These are phyloP conservation scores for Globisporangium perplexum DNA, from an alignment of 352 stramenopile genomes.

Conservation along the genomic window DNA sequence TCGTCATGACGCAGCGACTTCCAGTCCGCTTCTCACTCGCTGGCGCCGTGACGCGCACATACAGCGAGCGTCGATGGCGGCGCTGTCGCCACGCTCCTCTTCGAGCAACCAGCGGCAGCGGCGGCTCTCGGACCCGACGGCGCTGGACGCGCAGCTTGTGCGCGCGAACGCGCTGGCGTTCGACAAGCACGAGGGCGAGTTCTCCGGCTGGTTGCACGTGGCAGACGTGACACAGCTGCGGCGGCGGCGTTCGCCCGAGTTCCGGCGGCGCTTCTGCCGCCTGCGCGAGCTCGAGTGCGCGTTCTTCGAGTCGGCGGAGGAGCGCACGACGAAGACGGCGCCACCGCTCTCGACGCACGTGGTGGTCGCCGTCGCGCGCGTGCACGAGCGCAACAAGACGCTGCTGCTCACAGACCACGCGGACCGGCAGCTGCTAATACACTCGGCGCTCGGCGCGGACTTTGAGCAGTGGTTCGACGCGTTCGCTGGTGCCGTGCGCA, in stretches of 20 bases:
- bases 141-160: conserved; percentile 21
- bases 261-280: conserved; percentile 29
- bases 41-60: too few species aligned
- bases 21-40: too few species aligned
- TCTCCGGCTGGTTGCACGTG: conserved; percentile 36
- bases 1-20: neutral
- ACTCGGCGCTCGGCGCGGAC: conserved; percentile 30
- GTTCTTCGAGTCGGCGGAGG: conserved; percentile 25
- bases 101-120: too few species aligned
- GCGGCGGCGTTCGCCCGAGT: conserved; percentile 5
- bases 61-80: too few species aligned
- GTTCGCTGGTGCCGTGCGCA: conserved; percentile 28
- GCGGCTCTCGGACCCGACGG: conserved; percentile 22
- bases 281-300: conserved; percentile 36
- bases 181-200: conserved; percentile 17
- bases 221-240: conserved; percentile 4
- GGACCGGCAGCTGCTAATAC: conserved; percentile 28
- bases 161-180: conserved; percentile 16
- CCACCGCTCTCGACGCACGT: conserved; percentile 24
- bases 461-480: conserved; percentile 44
- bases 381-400: conserved; percentile 43
- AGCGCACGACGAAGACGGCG: neutral
- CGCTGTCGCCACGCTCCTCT: too few species aligned
- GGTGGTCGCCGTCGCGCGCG: conserved; percentile 29
- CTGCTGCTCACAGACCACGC: conserved; percentile 42